A percentile compares a stretch with the other conserved stretches of the same genome.
Conservation (phyloP, 2,329 filamentous ascomycete genomes). For the Neopestalotiopsis clavispora region DNA sequence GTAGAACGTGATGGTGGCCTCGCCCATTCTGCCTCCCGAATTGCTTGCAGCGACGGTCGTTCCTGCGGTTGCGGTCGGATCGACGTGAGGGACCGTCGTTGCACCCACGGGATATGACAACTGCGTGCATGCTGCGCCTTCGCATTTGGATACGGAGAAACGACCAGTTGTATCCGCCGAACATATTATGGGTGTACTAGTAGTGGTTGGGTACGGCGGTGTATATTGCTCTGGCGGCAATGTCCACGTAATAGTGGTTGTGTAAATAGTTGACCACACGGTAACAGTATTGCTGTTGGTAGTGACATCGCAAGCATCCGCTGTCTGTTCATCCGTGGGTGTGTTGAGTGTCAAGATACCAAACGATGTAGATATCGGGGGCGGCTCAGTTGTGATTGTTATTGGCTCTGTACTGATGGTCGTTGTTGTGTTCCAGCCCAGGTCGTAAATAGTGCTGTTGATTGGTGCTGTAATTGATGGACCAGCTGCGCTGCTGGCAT, state of each 20-base stretch:
- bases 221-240: slow-evolving; percentile 52
- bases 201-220: slow-evolving; percentile 44
- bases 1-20: slow-evolving; percentile 46
- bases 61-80: slow-evolving; percentile 15
- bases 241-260: slow-evolving; percentile 53
- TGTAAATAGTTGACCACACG: slow-evolving; percentile 51
- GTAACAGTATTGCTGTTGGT: slow-evolving; percentile 42
- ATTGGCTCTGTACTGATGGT: neutral
- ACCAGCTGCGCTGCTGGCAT: neutral
- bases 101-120: slow-evolving; percentile 13
- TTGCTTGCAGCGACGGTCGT: slow-evolving; percentile 20
- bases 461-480: neutral
- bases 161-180: slow-evolving; percentile 30
- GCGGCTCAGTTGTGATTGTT: slow-evolving; percentile 19
- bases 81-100: neutral
- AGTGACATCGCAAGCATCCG: slow-evolving; percentile 25
- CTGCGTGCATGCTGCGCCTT: slow-evolving; percentile 39
- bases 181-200: slow-evolving; percentile 46
- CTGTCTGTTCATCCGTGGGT: slow-evolving; percentile 10
- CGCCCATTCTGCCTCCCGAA: slow-evolving; percentile 17
- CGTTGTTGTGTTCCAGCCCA: neutral
- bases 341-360: neutral
- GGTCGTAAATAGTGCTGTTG: neutral
- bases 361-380: slow-evolving; percentile 16
- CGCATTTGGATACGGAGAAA: slow-evolving; percentile 35